A percentile compares a stretch with the other conserved stretches of the same genome.
phyloP scores from a whole-genome alignment of 441 rosid species.

The Populus hybrid region DNA sequence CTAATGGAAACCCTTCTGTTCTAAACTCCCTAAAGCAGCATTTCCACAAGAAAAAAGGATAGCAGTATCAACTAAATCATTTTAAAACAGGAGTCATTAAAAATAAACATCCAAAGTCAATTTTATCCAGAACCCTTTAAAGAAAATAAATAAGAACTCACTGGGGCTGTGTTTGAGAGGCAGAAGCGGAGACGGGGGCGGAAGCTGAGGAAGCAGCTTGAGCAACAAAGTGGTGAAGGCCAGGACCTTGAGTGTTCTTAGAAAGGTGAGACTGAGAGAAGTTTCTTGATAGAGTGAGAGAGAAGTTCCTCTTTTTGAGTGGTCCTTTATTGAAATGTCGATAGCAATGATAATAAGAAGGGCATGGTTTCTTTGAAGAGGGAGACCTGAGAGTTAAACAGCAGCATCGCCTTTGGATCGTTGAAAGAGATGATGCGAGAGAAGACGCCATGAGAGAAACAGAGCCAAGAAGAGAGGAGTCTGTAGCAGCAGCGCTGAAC shows the following conservation, averaged over 20 bases:
- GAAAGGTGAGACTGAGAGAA: conserved; percentile 38
- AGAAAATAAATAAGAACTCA: conserved; percentile 29
- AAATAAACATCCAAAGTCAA: not conserved
- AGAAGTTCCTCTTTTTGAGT: conserved; percentile 21
- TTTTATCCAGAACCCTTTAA: not conserved
- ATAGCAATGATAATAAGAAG: conserved; percentile 12
- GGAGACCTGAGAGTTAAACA: conserved; percentile 32
- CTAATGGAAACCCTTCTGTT: not conserved
- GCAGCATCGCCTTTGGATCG: conserved; percentile 40
- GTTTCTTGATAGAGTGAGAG: conserved; percentile 39
- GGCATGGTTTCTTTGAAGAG: conserved; percentile 28
- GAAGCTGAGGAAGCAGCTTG: conserved; percentile 24
- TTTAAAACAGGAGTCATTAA: not conserved
- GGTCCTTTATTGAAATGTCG: conserved; percentile 21
- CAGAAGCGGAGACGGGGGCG: conserved; percentile 8
- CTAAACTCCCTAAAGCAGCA: not conserved
- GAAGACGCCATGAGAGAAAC: conserved; percentile 57
- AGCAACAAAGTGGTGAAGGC: conserved; percentile 58
- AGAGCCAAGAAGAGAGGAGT: not conserved
- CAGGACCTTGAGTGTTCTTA: conserved; percentile 33
- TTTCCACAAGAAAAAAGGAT: not conserved
- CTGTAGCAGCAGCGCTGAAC: conserved; percentile 2
- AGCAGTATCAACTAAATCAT: not conserved
- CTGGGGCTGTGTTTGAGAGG: conserved; percentile 44
- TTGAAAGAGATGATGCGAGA: conserved; percentile 48